Percentiles rank a stretch among this genome's conserved stretches.
These are phyloP conservation scores for Zopfochytrium polystomum DNA, from an alignment of 371 early-diverging fungal genomes.

Conservation along the genomic window DNA sequence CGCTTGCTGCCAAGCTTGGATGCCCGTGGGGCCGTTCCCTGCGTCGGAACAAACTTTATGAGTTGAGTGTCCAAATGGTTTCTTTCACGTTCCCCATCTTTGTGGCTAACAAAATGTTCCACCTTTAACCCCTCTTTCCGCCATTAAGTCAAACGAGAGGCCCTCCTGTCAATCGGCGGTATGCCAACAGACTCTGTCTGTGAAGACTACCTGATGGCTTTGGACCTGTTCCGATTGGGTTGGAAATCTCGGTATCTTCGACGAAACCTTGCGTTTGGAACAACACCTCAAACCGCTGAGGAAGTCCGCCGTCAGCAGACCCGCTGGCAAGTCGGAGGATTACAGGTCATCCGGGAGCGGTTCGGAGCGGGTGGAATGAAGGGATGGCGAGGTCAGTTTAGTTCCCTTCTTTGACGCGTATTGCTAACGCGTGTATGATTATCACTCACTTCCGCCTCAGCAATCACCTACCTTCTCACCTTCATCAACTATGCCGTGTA, in stretches of 20 bases:
- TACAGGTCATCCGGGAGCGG: neutral
- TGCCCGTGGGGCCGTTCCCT: neutral
- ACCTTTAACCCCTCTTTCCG: neutral
- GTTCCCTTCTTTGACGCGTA: too few species aligned
- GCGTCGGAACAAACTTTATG: neutral
- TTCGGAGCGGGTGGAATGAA: conserved; percentile 1
- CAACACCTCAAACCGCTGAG: neutral
- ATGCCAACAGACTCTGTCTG: conserved; percentile 5
- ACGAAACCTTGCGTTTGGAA: neutral
- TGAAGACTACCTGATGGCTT: conserved; percentile 7
- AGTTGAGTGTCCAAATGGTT: too few species aligned
- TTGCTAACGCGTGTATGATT: too few species aligned
- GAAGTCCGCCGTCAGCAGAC: conserved; percentile 1
- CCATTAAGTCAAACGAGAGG: neutral
- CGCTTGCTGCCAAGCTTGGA: conserved; percentile 5
- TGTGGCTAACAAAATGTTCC: neutral
- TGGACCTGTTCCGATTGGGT: neutral
- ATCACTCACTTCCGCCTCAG: too few species aligned
- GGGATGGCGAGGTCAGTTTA: conserved; percentile 2
- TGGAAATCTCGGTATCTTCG: conserved; percentile 7
- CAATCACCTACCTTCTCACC: neutral
- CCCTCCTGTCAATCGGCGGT: neutral
- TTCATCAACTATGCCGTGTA: conserved; percentile 6
- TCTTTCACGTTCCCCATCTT: neutral
- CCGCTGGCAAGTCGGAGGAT: conserved; percentile 5